Evolutionary conservation across 164 flowering plant genomes (phyloP), one percentile per base, ranked within the genome.

Genomic region (Magnolia kwangsiensis): DNA sequence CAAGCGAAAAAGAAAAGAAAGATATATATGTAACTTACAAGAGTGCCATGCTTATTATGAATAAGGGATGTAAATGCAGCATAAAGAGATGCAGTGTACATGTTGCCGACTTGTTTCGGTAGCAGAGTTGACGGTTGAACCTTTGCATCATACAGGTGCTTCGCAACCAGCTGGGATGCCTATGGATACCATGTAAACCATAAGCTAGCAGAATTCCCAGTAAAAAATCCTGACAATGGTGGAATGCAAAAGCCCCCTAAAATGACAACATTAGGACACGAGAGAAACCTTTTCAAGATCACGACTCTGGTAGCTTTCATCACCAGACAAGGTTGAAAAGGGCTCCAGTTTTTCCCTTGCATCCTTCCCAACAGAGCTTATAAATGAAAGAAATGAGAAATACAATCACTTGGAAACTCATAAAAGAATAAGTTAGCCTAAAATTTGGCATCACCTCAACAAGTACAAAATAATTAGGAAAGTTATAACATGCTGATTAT

Each of bases 21-120:
- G 18, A 55, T 8, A 55, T 11, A 55, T 11, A 55, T 10, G 4
- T 55, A 19, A 67, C 49, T 85, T 90, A 96, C 99, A 96, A 96
- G 82, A 51, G 89, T 24, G 75, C 75, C 84, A 67, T 85, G 77
- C 74, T 94, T 92, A 79, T 88, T 89, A 85, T 94, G 94, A 73
- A 96, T 29, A 72, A 94, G 90, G 51, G 99, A 96, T 7, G 87
- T 93, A 79, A 96, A 89, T 69, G 98, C 99, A 9, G 98, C 96
- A 83, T 96, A 96, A n/a, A 96, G 88, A 74, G 98, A 96, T 78
- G 99, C 99, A 63, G 99, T 96, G 88, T 96, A 93, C 97, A 92
- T 94, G 90, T 96, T 96, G 66, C 98, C 99, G 23, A 96, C 94
- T 96, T 94, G 96, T 78, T 96, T 96, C 18, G 98, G 99, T 51